These are phyloP conservation scores for Trematosphaeria pertusa DNA, from an alignment of 2,329 filamentous ascomycete genomes.

Conservation along the genomic window DNA sequence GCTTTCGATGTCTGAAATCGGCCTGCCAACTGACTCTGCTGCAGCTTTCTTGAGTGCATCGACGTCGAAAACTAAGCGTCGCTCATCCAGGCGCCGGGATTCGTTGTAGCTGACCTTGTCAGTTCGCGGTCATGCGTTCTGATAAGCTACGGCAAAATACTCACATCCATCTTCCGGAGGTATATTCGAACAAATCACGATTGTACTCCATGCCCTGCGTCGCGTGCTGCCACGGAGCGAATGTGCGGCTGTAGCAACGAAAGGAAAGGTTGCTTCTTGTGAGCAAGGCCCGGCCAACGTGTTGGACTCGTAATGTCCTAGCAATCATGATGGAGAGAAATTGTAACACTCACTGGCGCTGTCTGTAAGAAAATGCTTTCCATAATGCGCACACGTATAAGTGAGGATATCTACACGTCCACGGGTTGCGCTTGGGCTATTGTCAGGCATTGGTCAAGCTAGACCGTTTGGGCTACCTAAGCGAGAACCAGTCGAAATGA, in stretches of 20 bases:
- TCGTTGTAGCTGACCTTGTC: conserved; percentile 37
- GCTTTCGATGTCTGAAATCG: conserved; percentile 22
- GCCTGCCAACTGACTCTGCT: conserved; percentile 21
- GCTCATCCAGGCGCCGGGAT: conserved; percentile 22
- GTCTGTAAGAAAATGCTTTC: no score
- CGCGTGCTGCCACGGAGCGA: conserved; percentile 6
- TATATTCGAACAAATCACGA: conserved; percentile 33
- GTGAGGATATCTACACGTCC: no score
- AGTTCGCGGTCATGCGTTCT: no score
- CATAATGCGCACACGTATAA: no score
- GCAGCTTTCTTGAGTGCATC: conserved; percentile 28
- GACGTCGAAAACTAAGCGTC: conserved; percentile 28
- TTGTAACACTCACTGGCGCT: no score
- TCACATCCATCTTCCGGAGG: conserved; percentile 38
- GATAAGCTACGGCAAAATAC: no score
- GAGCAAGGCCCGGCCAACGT: conserved; percentile 2
- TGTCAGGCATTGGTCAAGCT: no score
- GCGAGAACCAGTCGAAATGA: no score
- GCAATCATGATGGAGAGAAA: no score
- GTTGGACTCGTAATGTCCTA: not conserved
- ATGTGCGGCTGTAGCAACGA: conserved; percentile 1
- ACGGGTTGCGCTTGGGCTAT: no score
- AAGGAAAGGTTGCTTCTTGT: not conserved
- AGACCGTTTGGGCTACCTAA: no score
- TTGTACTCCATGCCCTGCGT: conserved; percentile 7